Base-by-base conservation (phyloP, 768 basidiomycete species). In the Mycena epipterygia region DNA sequence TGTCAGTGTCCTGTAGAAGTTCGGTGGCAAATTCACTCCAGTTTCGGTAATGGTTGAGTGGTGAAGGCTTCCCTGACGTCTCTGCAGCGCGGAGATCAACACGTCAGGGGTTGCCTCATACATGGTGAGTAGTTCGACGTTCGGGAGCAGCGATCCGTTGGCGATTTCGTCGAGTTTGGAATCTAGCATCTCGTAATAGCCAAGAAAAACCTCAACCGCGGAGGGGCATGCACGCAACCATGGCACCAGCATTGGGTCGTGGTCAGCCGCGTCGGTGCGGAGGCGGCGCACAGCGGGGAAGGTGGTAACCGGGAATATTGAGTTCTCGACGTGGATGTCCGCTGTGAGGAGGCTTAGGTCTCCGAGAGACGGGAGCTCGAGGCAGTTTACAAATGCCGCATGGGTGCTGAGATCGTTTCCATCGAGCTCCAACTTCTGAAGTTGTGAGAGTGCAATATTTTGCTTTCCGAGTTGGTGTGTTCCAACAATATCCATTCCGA, bases 141-240 rank as follows among this genome's bases (percentile, higher is more conserved):
- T n/a, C 44, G 59, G 59, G 23, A 61, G 44, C 17, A 61, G 59
- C 13, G 29, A 29, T 9, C 59, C 59, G 29, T 48, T 44, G 2
- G 44, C 59, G n/a, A 48, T 61, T 23, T 61, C 29, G 30, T 33
- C 44, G 3, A 61, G 9, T 14, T 33, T 7, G 8, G 17, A 21
- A 8, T 30, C 16, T 13, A 11, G 58, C 17, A 32, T 21, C 39
- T 37, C 14, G 14, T 11, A 12, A 21, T 48, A 11, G 11, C 44
- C 39, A 6, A 61, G 16, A n/a, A 23, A 61, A 21, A 33, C 33
- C 9, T 61, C 59, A 8, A 35, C 23, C 0, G 30, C 59, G 4
- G 59, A 39, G 32, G 42, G 44, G 13, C 44, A 61, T 14, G 59
- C 59, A 11, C 25, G 30, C 42, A 61, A 14, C 44, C 59, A 61